These are phyloP conservation scores for Exidia glandulosa DNA, from an alignment of 768 basidiomycete species.

Conservation along the genomic window DNA sequence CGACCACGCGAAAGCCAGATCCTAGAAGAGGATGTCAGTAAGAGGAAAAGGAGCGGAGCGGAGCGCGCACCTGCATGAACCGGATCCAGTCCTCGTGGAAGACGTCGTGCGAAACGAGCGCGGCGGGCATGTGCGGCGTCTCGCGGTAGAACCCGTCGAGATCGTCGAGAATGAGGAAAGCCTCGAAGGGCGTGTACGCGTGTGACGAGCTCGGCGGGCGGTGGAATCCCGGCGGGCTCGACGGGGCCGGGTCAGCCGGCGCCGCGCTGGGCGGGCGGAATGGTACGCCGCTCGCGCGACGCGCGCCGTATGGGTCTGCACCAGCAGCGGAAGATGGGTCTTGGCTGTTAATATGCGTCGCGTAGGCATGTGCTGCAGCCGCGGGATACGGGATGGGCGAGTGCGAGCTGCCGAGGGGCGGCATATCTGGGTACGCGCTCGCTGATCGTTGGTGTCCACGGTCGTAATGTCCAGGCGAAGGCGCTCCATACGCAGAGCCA, in stretches of 20 bases:
- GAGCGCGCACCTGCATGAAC: slow-evolving; percentile 52
- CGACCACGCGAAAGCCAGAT: slow-evolving; percentile 64
- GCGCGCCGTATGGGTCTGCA: neutral
- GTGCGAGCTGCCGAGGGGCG: neutral
- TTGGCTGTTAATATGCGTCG: neutral
- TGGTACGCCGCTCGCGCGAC: neutral
- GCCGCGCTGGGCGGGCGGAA: neutral
- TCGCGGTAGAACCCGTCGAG: slow-evolving; percentile 51
- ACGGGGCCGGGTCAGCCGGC: slow-evolving; percentile 15
- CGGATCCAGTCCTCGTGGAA: slow-evolving; percentile 71
- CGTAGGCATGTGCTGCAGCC: neutral
- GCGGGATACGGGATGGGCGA: neutral
- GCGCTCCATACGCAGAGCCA: neutral
- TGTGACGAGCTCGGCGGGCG: slow-evolving; percentile 59
- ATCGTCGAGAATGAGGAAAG: slow-evolving; percentile 67
- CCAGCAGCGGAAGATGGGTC: neutral
- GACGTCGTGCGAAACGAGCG: slow-evolving; percentile 67
- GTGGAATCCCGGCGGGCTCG: slow-evolving; percentile 39
- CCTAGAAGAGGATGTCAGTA: slow-evolving; percentile 28
- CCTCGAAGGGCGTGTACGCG: slow-evolving; percentile 57
- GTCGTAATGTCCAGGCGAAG: neutral
- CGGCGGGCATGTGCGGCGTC: slow-evolving; percentile 60
- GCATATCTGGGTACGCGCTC: neutral
- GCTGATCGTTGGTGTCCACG: too few relatives aligned
- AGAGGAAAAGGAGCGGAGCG: neutral